phyloP scores from a whole-genome alignment of 306 rosid genomes.

The Glycine tomentella region DNA sequence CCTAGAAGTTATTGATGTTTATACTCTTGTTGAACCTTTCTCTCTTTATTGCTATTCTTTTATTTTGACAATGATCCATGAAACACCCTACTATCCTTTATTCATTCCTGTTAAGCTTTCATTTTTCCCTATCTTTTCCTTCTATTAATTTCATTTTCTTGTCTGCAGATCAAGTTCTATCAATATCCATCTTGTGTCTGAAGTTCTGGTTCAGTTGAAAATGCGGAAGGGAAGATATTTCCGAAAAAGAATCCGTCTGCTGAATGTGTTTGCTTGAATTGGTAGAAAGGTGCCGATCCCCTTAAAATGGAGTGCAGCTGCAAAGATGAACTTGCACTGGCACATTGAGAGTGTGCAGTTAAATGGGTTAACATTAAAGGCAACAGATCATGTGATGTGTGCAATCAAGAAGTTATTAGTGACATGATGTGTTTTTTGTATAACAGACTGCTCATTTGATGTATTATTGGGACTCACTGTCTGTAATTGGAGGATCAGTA shows the following conservation, averaged over 20 bases:
- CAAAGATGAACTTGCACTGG: constrained; percentile 80
- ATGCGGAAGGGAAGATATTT: constrained; percentile 60
- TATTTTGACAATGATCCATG: constrained; percentile 9
- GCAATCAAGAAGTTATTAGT: constrained; percentile 37
- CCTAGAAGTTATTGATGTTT: constrained; percentile 7
- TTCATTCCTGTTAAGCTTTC: background rate
- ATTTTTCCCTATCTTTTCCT: background rate
- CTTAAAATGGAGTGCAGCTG: constrained; percentile 78
- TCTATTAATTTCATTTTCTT: background rate
- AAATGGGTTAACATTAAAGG: constrained; percentile 81
- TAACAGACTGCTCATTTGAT: background rate
- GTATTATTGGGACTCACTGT: background rate
- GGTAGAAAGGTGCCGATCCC: constrained; percentile 61
- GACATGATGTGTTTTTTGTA: background rate
- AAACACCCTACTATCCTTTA: background rate
- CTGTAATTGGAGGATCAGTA: background rate
- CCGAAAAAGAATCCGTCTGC: constrained; percentile 36
- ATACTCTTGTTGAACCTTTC: constrained; percentile 24
- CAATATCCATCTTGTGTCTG: constrained; percentile 51
- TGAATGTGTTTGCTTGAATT: constrained; percentile 69
- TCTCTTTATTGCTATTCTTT: constrained; percentile 3
- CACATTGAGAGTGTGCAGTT: constrained; percentile 67
- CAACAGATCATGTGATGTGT: constrained; percentile 67
- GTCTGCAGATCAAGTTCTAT: constrained; percentile 33
- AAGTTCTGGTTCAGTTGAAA: constrained; percentile 63